Evolutionary conservation across 352 stramenopile species (phyloP), one percentile per base, ranked within the genome.

Genomic region (Globisporangium spiculum): DNA sequence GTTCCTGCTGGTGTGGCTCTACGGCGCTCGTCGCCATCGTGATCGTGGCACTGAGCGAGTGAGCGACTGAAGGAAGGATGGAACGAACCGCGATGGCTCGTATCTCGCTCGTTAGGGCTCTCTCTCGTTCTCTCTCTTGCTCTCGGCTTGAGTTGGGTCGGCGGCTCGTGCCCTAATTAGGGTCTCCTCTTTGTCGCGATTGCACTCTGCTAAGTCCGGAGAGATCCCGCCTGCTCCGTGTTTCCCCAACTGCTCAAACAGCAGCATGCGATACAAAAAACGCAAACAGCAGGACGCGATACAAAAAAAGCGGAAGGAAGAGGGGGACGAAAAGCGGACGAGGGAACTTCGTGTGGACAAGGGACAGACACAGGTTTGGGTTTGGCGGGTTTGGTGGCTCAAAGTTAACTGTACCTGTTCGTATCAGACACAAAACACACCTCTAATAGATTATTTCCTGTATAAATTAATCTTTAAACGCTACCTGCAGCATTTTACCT

Each of bases 161-260:
- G 16, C 14, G 14, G 14, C 26, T 59, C 7, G 36, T 44, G 52
- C 52, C 63, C 53, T 63, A 68, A 68, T 61, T 67, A 57, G 55
- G 63, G 53, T 62, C 62, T 61, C 18, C 36, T 27, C 38, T 53
- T 38, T 60, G 46, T 60, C 46, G 52, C 26, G 3, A 20, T 46
- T 14, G 38, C 38, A 46, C 38, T 52, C 44, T 52, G 44, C 18
- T 52, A 52, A 52, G 44, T 52, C 18, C 44, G 44, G 44, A 52
- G 44, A 22, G 44, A 52, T 52, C 44, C 16, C 41, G 18, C 44
- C 24, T 52, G 44, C 22, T 52, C 44, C 16, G 44, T 52, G 44
- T 52, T 38, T 38, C 44, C 44, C 44, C 44, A 52, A 52, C 18
- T 24, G 8, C 41, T 52, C 44, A 52, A 52, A 24, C 44, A 52